Evolutionary conservation across 108 stramenopile genomes (phyloP).

Genomic region (Cafeteria roenbergensis): DNA sequence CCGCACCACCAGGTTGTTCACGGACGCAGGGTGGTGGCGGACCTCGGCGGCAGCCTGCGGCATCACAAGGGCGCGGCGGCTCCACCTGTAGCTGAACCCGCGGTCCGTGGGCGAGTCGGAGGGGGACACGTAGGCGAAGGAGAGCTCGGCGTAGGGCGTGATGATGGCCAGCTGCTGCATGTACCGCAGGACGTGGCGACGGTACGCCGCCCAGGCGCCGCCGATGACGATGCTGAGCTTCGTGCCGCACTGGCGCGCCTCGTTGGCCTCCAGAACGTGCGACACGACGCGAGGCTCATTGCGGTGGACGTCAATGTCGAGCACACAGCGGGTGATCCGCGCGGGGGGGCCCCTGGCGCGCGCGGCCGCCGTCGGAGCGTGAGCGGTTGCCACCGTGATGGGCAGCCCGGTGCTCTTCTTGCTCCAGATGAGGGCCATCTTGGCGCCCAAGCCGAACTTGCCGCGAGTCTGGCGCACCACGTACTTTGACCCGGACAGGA

Average conservation of each 20-base stretch:
- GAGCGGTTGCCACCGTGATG: slow-evolving; percentile 46
- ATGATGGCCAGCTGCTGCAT: slow-evolving; percentile 86
- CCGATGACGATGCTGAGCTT: slow-evolving; percentile 62
- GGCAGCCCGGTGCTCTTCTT: slow-evolving; percentile 82
- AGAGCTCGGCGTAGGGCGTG: slow-evolving; percentile 75
- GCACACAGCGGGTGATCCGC: slow-evolving; percentile 51
- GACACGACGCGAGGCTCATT: slow-evolving; percentile 63
- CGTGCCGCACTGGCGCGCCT: slow-evolving; percentile 57
- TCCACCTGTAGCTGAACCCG: slow-evolving; percentile 17
- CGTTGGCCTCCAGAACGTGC: slow-evolving; percentile 43
- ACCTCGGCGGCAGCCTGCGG: slow-evolving; percentile 68
- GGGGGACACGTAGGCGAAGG: slow-evolving; percentile 51
- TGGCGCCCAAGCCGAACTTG: slow-evolving; percentile 89
- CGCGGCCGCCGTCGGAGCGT: slow-evolving; percentile 35
- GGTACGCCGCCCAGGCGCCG: slow-evolving; percentile 80
- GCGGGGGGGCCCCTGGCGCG: slow-evolving; percentile 25
- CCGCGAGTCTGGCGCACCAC: slow-evolving; percentile 85
- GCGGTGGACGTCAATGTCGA: slow-evolving; percentile 88
- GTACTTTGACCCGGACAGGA: slow-evolving; percentile 79
- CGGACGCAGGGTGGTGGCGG: slow-evolving; percentile 77
- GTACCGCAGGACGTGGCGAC: slow-evolving; percentile 68
- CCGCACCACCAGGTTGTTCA: slow-evolving; percentile 77
- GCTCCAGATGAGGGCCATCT: slow-evolving; percentile 93
- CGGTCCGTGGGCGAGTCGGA: slow-evolving; percentile 3
- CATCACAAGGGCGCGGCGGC: slow-evolving; percentile 62